phyloP scores from a whole-genome alignment of 768 basidiomycete species.

The Mrakia gelida region DNA sequence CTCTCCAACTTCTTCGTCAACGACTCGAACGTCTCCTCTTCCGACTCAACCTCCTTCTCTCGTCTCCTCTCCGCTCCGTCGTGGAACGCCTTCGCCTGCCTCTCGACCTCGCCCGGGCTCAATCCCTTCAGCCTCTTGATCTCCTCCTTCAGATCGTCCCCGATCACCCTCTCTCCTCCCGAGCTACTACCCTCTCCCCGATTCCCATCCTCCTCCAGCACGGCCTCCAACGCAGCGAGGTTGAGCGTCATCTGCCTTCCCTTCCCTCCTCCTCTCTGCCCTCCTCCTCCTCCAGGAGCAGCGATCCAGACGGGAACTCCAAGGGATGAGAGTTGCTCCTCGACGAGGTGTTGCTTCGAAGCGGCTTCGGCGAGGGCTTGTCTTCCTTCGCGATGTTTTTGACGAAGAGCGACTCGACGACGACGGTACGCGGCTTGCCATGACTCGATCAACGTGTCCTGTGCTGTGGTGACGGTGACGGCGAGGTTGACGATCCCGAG shows the following conservation, averaged over 20 bases:
- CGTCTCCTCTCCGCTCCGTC: slow-evolving; percentile 44
- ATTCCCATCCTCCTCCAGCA: slow-evolving; percentile 41
- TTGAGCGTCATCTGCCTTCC: slow-evolving; percentile 57
- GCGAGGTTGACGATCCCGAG: slow-evolving; percentile 53
- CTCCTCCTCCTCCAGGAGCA: slow-evolving; percentile 52
- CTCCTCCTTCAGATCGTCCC: slow-evolving; percentile 48
- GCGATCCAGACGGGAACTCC: slow-evolving; percentile 55
- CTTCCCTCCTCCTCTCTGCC: slow-evolving; percentile 36
- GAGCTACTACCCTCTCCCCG: too few species aligned
- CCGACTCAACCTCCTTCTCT: background rate
- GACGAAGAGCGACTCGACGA: slow-evolving; percentile 51
- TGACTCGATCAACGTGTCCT: slow-evolving; percentile 72
- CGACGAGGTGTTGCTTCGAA: background rate
- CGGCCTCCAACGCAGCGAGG: slow-evolving; percentile 53
- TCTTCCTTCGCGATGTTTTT: slow-evolving; percentile 49
- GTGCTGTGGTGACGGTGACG: slow-evolving; percentile 60
- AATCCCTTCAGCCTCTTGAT: background rate
- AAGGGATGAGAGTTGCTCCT: slow-evolving; percentile 48
- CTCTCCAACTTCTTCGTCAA: slow-evolving; percentile 40
- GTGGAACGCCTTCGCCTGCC: slow-evolving; percentile 49
- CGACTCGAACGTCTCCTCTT: slow-evolving; percentile 34
- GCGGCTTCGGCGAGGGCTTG: slow-evolving; percentile 22
- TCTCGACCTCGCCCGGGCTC: background rate
- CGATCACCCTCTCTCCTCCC: slow-evolving; percentile 56
- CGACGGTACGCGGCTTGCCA: slow-evolving; percentile 55